Evolutionary conservation across 2,329 filamentous ascomycete species (phyloP), one percentile per base, ranked within the genome.

Genomic region (Bipolaris cookei): DNA sequence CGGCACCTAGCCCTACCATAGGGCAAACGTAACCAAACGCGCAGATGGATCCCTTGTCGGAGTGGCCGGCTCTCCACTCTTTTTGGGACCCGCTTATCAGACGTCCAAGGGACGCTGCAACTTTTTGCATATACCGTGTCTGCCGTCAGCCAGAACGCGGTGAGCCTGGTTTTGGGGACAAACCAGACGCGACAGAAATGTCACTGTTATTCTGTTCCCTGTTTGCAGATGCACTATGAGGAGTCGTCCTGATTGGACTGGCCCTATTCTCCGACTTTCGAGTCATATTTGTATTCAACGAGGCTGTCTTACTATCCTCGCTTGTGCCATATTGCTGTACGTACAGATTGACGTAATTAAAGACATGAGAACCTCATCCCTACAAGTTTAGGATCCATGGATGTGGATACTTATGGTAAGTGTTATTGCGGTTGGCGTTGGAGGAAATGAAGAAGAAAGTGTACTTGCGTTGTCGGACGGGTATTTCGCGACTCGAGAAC

Each of bases 1-100:
- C 37, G 25, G 42, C 28, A 53, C 20, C 2, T 43, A 42, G 35
- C 21, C 41, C 39, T 47, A 47, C 16, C 43, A 47, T 21, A 48
- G 42, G 30, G 28, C 30, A 10, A 18, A 8, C 18, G 6, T 14
- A 38, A 45, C 13, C 43, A 30, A 30, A 28, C 21, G 25, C 32
- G 37, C 35, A 53, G 37, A 21, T 16, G 13, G 28, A 41, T 6
- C 18, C 25, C 8, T n/a, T 25, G 21, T 21, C 56, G 45, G 48
- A 7, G 25, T 58, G 30, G 34, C 41, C 41, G 55, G 20, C 41
- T 45, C 43, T 53, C 58, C 55, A 53, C 50, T 52, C 47, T 42
- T 42, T 42, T 25, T 46, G 23, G 23, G 23, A 50, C 46, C 42
- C 23, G 16, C 44, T 43, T 18, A n/a, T 42, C 18, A 47, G 49